A percentile compares a stretch with the other conserved stretches of the same genome.
phyloP scores from a whole-genome alignment of 805 yeast species.

The Gaillardinia entomophila region DNA sequence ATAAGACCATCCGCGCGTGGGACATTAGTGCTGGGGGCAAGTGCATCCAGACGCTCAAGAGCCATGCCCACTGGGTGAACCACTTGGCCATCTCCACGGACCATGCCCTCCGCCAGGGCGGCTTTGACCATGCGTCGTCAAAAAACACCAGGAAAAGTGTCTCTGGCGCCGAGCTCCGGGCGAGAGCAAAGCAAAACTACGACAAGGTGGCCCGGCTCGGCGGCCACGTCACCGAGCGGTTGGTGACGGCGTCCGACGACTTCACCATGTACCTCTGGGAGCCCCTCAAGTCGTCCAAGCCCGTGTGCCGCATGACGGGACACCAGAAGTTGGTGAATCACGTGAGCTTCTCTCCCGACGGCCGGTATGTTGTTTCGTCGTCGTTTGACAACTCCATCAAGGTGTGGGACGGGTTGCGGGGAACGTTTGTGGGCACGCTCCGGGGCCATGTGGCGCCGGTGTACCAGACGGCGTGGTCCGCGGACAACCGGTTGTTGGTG shows the following conservation, averaged over 20 bases:
- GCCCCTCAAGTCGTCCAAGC: slow-evolving; percentile 74
- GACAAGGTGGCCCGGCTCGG: slow-evolving; percentile 57
- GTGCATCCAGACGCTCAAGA: slow-evolving; percentile 69
- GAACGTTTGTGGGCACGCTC: slow-evolving; percentile 82
- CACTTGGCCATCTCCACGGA: slow-evolving; percentile 91
- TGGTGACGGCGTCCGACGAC: slow-evolving; percentile 95
- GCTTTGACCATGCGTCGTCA: slow-evolving; percentile 61
- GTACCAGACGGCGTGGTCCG: slow-evolving; percentile 96
- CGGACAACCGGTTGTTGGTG: slow-evolving; percentile 85
- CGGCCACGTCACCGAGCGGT: slow-evolving; percentile 59
- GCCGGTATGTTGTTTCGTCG: slow-evolving; percentile 82
- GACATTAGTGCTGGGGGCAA: slow-evolving; percentile 68
- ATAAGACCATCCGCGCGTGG: slow-evolving; percentile 91
- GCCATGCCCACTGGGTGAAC: slow-evolving; percentile 98
- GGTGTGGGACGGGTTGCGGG: slow-evolving; percentile 93
- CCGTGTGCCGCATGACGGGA: slow-evolving; percentile 91
- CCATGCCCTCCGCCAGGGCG: slow-evolving; percentile 79
- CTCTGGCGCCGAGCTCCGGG: slow-evolving; percentile 23
- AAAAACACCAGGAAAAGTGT: slow-evolving; percentile 10
- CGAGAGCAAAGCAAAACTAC: slow-evolving; percentile 54
- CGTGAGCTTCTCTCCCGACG: slow-evolving; percentile 94
- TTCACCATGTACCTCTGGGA: slow-evolving; percentile 98
- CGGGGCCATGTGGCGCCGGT: slow-evolving; percentile 98
- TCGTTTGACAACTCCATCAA: slow-evolving; percentile 95
- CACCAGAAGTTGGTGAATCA: slow-evolving; percentile 96